Base-by-base conservation (phyloP, 305 asterid genomes). In the Solanum chacoense region DNA sequence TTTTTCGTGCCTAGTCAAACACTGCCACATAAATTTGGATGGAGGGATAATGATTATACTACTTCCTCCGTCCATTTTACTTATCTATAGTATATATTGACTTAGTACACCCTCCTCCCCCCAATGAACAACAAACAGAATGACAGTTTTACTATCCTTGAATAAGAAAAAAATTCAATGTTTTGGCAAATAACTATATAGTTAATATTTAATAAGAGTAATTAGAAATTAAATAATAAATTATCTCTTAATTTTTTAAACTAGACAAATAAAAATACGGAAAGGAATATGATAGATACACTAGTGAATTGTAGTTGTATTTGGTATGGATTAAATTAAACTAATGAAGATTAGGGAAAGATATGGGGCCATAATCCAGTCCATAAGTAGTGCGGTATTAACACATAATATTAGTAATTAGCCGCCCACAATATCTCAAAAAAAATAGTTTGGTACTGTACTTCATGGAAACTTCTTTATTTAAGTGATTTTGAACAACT, bases 381-480 rank as follows among this genome's bases (percentile, higher is more conserved):
- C 71, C 71, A 8, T 22, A 63, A 63, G 28, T 22, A 63, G 71
- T 63, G 71, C 71, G 71, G 13, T 63, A 63, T 63, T 63, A 63
- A 63, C 71, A 63, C 71, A 63, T 63, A 63, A 63, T 3, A 63
- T 1, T 20, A 63, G 28, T 63, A 63, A 63, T 63, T 63, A 63
- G 71, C 71, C 71, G 71, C 71, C 71, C 71, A 63, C 28, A 63
- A 63, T 8, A 63, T 22, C 85, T 40, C 65, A 24, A 38, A 37
- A 45, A 45, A 38, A 78, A 76, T 24, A 31, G 63, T 78, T 79
- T 13, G 85, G 85, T 79, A 29, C 35, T 38, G 14, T 79, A 24
- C 67, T 79, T 38, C 67, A 79, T 79, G 85, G 85, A 79, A 79
- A 79, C 35, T 79, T 79, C 67, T 38, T 79, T 79, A 79, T 38